Evolutionary conservation across 2,329 filamentous ascomycete genomes (phyloP).

Genomic region (Ophiostoma ulmi): DNA sequence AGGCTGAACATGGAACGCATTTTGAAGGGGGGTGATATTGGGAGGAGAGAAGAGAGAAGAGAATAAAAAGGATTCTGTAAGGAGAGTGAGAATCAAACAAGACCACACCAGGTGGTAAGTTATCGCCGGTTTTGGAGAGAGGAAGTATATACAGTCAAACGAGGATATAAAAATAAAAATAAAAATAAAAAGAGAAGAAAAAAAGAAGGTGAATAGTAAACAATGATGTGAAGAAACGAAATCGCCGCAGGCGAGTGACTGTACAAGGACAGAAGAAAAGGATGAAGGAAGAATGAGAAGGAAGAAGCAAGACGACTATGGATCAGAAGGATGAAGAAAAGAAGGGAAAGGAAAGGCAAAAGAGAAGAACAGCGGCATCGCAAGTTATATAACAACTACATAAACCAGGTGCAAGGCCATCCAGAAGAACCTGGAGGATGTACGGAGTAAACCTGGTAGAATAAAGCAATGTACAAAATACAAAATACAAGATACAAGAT

Average conservation of each 20-base stretch:
- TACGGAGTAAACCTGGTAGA: neutral
- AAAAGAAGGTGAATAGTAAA: slow-evolving; percentile 14
- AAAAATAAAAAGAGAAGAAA: slow-evolving; percentile 8
- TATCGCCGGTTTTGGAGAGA: neutral
- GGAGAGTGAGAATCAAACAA: slow-evolving; percentile 13
- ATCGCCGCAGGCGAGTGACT: slow-evolving; percentile 1
- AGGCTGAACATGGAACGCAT: slow-evolving; percentile 31
- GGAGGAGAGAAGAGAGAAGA: slow-evolving; percentile 12
- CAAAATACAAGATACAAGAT: neutral
- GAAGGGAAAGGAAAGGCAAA: neutral
- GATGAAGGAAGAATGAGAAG: slow-evolving; percentile 8
- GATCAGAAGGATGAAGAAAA: neutral
- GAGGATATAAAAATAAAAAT: slow-evolving; percentile 9
- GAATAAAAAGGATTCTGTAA: slow-evolving; percentile 12
- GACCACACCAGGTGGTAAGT: slow-evolving; percentile 12
- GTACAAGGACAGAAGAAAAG: slow-evolving; percentile 3
- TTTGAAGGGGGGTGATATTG: slow-evolving; percentile 19
- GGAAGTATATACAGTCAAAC: slow-evolving; percentile 9
- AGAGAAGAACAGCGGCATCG: neutral
- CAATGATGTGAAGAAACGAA: slow-evolving; percentile 7
- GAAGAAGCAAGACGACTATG: slow-evolving; percentile 10
- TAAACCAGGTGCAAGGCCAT: neutral
- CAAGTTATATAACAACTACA: neutral
- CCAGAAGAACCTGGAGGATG: neutral
- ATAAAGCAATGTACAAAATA: neutral